Evolutionary conservation across 768 basidiomycete species (phyloP), one percentile per base, ranked within the genome.

Genomic region (Boletus reticulatus): DNA sequence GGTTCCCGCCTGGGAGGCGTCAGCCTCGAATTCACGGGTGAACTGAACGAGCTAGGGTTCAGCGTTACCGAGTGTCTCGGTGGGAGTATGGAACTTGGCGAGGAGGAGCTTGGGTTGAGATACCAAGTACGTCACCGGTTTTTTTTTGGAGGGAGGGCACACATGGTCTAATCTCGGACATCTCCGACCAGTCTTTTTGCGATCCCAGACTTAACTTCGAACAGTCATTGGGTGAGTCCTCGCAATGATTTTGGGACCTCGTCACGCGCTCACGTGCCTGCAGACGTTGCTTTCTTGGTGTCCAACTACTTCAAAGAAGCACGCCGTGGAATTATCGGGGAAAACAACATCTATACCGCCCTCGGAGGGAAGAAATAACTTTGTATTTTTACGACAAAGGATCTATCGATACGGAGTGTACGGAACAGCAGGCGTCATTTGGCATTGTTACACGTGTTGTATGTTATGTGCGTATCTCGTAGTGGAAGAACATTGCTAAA

Each of bases 31-130:
- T 87, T 97, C 70, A 95, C 96, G 3, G 92, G 94, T 19, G 92
- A 96, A 71, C 76, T 96, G 49, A 88, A 89, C 58, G 86, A 92
- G 12, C 87, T 97, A 53, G 94, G 96, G 7, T 92, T 88, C 72
- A 90, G 90, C 59, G 97, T 99, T 42, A 99, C 97, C 0, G 97
- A 98, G 71, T 98, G 95, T 67, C 77, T 95, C 11, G 97, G 97
- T 6, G 97, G 96, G 1, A 96, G 92, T 61, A 98, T 98, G 95
- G 88, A 92, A 66, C 75, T 98, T 37, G 82, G 79, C 44, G 96
- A 98, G 69, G 89, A 94, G 60, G 80, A 97, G 69, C 79, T 99
- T 16, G 88, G 84, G n/a, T 74, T 95, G 70, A 79, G 95, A 61
- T 99, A 98, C 69, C 88, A 96, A 76, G 87, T 89, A 13, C 17